Conservation (phyloP, 768 basidiomycete genomes). For the Panaeolus papilionaceus region DNA sequence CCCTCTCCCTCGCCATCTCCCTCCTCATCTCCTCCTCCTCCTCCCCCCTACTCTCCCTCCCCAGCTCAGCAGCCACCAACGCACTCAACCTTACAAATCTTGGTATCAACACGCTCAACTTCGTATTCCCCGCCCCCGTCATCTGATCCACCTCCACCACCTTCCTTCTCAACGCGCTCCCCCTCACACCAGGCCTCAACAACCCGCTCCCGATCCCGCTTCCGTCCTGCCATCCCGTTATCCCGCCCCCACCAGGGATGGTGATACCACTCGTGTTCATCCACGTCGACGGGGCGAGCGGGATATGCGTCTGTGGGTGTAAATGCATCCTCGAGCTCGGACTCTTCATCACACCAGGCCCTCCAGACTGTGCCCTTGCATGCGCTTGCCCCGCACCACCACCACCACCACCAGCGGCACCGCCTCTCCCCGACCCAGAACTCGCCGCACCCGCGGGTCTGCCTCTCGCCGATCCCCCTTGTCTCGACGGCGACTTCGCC, state of each 20-base stretch:
- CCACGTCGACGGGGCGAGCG: conserved; percentile 5
- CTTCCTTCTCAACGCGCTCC: conserved; percentile 65
- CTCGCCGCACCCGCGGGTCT: conserved; percentile 15
- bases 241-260: conserved; percentile 49
- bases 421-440: conserved; percentile 20
- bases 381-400: conserved; percentile 31
- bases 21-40: conserved; percentile 41
- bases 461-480: conserved; percentile 32
- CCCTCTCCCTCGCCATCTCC: conserved; percentile 22
- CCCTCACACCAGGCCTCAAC: conserved; percentile 57
- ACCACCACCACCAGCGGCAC: conserved; percentile 32
- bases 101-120: conserved; percentile 67
- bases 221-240: conserved; percentile 79
- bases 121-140: conserved; percentile 64
- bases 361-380: neutral
- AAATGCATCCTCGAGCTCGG: conserved; percentile 1
- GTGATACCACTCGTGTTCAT: conserved; percentile 5
- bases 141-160: conserved; percentile 31
- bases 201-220: conserved; percentile 78
- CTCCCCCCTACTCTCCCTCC: conserved; percentile 69
- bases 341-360: neutral
- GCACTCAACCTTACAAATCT: conserved; percentile 82
- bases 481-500: conserved; percentile 47
- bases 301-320: neutral
- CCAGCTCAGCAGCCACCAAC: conserved; percentile 78